phyloP scores from a whole-genome alignment of 768 basidiomycete species.

The Brasilioporus rufonigricans region DNA sequence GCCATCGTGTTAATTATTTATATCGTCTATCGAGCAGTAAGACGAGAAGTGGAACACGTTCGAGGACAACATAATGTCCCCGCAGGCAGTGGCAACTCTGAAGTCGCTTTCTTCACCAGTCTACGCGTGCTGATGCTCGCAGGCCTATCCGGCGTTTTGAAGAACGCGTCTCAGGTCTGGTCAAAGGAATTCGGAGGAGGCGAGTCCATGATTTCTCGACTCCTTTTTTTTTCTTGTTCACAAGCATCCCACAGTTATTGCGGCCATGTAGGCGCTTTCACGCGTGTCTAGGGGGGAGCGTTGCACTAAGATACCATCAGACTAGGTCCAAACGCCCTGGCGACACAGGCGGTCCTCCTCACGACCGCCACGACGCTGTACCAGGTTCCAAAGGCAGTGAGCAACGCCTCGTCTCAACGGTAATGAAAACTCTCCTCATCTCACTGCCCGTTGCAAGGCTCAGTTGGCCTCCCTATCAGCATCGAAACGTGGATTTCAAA shows the following conservation, averaged over 20 bases:
- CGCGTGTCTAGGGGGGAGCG: not conserved
- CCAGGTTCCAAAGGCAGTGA: slow-evolving; percentile 21
- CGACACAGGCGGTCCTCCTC: slow-evolving; percentile 26
- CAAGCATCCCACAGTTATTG: slow-evolving; percentile 11
- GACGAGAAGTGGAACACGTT: slow-evolving; percentile 16
- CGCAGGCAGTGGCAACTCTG: not conserved
- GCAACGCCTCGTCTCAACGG: slow-evolving; percentile 24
- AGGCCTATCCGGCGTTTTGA: slow-evolving; percentile 18
- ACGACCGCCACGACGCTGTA: slow-evolving; percentile 24
- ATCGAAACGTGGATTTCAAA: slow-evolving; percentile 22
- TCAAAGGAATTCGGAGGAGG: slow-evolving; percentile 28
- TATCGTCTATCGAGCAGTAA: slow-evolving; percentile 18
- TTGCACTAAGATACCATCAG: slow-evolving; percentile 7
- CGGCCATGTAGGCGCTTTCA: slow-evolving; percentile 21
- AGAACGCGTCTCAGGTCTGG: slow-evolving; percentile 28
- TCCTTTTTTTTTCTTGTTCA: not conserved
- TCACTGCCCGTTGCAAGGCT: not conserved
- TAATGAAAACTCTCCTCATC: slow-evolving; percentile 12
- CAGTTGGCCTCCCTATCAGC: slow-evolving; percentile 3
- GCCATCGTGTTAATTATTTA: slow-evolving; percentile 17
- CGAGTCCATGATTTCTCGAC: slow-evolving; percentile 1
- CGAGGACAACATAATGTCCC: slow-evolving; percentile 4
- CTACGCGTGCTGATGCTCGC: slow-evolving; percentile 15
- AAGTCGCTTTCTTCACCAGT: slow-evolving; percentile 7
- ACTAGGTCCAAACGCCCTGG: slow-evolving; percentile 22